phyloP scores from a whole-genome alignment of 495 filamentous ascomycete species.

The Neurospora discreta region DNA sequence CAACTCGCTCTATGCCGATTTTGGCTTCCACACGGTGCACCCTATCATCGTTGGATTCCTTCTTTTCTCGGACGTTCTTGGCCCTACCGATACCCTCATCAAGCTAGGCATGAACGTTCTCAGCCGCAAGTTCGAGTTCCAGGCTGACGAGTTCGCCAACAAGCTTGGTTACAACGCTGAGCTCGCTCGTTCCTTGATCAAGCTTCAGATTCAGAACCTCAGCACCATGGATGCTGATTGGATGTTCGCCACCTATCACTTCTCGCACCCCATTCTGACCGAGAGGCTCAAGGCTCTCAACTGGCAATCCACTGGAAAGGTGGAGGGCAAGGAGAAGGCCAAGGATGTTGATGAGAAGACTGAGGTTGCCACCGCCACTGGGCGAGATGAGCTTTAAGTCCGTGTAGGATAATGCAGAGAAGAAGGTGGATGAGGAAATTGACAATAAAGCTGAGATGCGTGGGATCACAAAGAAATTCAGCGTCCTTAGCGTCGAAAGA shows the following conservation, averaged over 20 bases:
- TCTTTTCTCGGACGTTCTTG: constrained; percentile 86
- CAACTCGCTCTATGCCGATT: constrained; percentile 74
- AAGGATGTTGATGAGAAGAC: constrained; percentile 18
- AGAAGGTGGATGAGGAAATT: neutral
- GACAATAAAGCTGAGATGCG: neutral
- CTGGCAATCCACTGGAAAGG: constrained; percentile 48
- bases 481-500: neutral
- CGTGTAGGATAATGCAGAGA: neutral
- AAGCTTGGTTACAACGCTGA: constrained; percentile 76
- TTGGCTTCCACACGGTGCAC: constrained; percentile 75
- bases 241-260: constrained; percentile 96
- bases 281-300: constrained; percentile 84
- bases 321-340: constrained; percentile 27
- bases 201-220: constrained; percentile 95
- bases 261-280: constrained; percentile 91
- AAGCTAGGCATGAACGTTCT: constrained; percentile 94
- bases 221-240: constrained; percentile 98
- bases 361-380: constrained; percentile 20
- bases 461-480: neutral
- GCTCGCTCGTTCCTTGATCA: constrained; percentile 79
- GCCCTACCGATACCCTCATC: constrained; percentile 82
- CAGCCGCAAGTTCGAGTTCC: constrained; percentile 85
- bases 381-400: constrained; percentile 26
- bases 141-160: constrained; percentile 85
- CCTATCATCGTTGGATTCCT: constrained; percentile 96